Evolutionary conservation across 805 yeast species (phyloP).

Genomic region (Blastobotrys americana): DNA sequence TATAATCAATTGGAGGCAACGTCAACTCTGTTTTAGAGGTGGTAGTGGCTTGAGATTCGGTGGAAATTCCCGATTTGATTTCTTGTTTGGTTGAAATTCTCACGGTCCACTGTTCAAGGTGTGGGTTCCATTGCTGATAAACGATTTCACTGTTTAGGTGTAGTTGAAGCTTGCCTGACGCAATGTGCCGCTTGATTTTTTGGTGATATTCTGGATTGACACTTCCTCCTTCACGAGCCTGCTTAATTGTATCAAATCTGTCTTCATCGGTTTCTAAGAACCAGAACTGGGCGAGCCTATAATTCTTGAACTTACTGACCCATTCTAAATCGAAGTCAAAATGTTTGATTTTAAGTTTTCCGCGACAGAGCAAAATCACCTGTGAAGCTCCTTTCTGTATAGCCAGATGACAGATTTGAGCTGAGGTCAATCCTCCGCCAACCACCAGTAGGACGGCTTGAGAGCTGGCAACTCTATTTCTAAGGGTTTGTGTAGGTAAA

Average conservation of each 20-base stretch:
- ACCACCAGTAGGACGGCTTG: constrained; percentile 25
- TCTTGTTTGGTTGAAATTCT: constrained; percentile 25
- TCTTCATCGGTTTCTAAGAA: constrained; percentile 39
- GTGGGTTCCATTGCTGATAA: constrained; percentile 24
- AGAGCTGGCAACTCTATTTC: constrained; percentile 2
- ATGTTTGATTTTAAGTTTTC: constrained; percentile 38
- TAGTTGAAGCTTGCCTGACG: constrained; percentile 31
- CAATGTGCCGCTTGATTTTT: constrained; percentile 28
- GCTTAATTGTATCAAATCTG: constrained; percentile 34
- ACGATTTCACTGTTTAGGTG: constrained; percentile 25
- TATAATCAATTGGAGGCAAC: constrained; percentile 27
- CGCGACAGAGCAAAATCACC: constrained; percentile 33
- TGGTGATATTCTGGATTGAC: constrained; percentile 40
- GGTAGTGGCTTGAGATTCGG: no score
- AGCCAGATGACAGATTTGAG: constrained; percentile 39
- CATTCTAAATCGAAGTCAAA: constrained; percentile 44
- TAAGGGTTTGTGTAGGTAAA: constrained; percentile 4
- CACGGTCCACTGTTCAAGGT: constrained; percentile 21
- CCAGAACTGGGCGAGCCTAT: constrained; percentile 39
- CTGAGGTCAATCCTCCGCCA: constrained; percentile 43
- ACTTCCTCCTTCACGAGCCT: constrained; percentile 42
- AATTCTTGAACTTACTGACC: constrained; percentile 44
- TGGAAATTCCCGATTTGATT: no score
- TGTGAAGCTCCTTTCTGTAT: constrained; percentile 29
- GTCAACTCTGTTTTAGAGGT: constrained; percentile 11